Base-by-base conservation (phyloP, 2,329 filamentous ascomycete genomes). In the Lasiodiplodia gonubiensis region DNA sequence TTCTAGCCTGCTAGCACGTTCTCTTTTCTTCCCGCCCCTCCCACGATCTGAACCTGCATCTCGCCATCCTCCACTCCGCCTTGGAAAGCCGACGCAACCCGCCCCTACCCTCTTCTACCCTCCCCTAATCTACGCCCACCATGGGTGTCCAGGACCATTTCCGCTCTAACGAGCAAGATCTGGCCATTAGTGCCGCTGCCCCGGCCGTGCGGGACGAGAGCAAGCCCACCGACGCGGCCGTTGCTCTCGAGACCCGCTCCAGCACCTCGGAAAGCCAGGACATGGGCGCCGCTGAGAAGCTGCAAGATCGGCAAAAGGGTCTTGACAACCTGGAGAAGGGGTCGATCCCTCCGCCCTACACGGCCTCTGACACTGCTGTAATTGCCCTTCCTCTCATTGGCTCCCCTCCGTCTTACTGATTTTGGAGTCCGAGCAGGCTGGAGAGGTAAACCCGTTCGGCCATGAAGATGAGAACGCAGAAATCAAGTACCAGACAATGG, bases 401-500 rank as follows among this genome's bases (percentile, higher is more conserved):
- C 35, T 35, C 25, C 10, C 4, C 27, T 6, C 30, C 8, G 0
- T n/a, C 8, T 18, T 23, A 21, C 64, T 66, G 64, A 64, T 54
- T 53, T 5, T 7, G 23, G 18, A 42, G 4, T 35, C 35, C 21
- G 51, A 4, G 2, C 52, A 59, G 60, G 60, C 39, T 25, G 66
- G 35, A 23, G 57, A 67, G 16, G 66, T 63, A 21, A 67, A 67
- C 18, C 66, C 66, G 18, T 77, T 75, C 48, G 73, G 73, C 18
- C 71, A 75, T 42, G 75, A 77, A 70, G 72, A 72, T 27, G 73
- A 72, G 27, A 63, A 67, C 3, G 75, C 74, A 5, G 80, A 82
- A 67, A 80, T 86, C 66, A 81, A 86, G 69, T 86, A 85, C 73
- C 82, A 82, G 70, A 82, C 82, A 0, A 79, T 85, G 77, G 77